Evolutionary conservation across 169 alveolate species (phyloP).

Genomic region (Cryptosporidium meleagridis): DNA sequence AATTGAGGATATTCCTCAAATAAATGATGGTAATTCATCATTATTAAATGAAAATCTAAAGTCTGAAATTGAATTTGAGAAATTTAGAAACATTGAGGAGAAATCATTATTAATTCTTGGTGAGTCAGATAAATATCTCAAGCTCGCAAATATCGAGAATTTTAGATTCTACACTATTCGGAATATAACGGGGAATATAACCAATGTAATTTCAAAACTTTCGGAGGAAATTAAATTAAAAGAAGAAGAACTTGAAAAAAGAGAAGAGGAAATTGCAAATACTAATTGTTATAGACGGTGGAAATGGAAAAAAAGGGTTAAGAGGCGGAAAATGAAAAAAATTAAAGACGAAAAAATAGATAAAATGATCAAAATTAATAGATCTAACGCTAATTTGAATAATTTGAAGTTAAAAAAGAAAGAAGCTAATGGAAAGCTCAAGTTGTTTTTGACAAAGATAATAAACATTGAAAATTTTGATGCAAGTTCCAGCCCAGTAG

Average conservation of each 20-base stretch:
- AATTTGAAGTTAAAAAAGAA: slow-evolving; percentile 15
- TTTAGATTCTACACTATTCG: slow-evolving; percentile 54
- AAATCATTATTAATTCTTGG: slow-evolving; percentile 27
- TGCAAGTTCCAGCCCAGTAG: not conserved
- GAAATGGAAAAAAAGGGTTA: slow-evolving; percentile 61
- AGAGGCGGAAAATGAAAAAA: slow-evolving; percentile 37
- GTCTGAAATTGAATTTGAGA: slow-evolving; percentile 17
- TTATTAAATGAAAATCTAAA: not conserved
- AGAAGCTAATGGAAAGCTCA: slow-evolving; percentile 35
- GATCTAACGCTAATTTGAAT: not conserved
- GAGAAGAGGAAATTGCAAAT: slow-evolving; percentile 40
- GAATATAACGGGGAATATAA: slow-evolving; percentile 33
- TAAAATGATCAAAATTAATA: not conserved
- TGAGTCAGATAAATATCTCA: slow-evolving; percentile 36
- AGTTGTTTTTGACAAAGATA: not conserved
- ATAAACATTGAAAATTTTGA: slow-evolving; percentile 13
- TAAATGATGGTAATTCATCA: not conserved
- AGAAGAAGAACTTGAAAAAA: slow-evolving; percentile 27
- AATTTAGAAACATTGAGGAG: not conserved
- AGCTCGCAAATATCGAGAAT: slow-evolving; percentile 42
- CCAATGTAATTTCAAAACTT: not conserved
- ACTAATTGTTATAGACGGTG: slow-evolving; percentile 69
- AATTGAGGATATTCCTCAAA: slow-evolving; percentile 21
- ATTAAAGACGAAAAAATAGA: slow-evolving; percentile 12
- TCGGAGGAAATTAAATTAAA: slow-evolving; percentile 25